Conservation (phyloP, 257 asterid genomes). For the Coffea canephora region DNA sequence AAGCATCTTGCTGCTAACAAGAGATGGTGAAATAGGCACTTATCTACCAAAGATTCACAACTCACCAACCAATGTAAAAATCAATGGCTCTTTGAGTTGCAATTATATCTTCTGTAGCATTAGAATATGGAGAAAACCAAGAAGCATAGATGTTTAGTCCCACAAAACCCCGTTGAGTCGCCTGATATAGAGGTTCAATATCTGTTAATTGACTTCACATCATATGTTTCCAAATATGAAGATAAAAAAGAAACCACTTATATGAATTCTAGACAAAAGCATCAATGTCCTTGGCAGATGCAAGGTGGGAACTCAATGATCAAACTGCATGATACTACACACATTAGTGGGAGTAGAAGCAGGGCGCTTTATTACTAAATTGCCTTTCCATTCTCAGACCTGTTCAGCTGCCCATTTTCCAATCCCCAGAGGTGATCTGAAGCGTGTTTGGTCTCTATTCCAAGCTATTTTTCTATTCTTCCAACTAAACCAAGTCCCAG, state of each 20-base stretch:
- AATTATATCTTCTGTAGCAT: neutral
- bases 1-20: neutral
- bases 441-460: no score
- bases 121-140: neutral
- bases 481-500: no score
- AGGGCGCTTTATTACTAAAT: no score
- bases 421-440: no score
- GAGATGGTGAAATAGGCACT: neutral
- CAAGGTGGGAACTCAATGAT: no score
- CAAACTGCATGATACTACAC: no score
- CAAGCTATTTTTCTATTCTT: no score
- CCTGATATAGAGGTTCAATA: neutral
- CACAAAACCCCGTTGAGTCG: neutral
- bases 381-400: no score
- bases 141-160: neutral
- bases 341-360: no score
- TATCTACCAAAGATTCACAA: neutral
- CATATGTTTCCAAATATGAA: neutral
- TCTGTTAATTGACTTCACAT: neutral
- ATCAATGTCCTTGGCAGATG: no score
- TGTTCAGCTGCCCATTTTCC: no score
- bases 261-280: no score
- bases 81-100: slow-evolving; percentile 5
- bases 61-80: neutral
- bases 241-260: neutral